These are phyloP conservation scores for Cercospora sp. DNA, from an alignment of 2,329 filamentous ascomycete species.

Conservation along the genomic window DNA sequence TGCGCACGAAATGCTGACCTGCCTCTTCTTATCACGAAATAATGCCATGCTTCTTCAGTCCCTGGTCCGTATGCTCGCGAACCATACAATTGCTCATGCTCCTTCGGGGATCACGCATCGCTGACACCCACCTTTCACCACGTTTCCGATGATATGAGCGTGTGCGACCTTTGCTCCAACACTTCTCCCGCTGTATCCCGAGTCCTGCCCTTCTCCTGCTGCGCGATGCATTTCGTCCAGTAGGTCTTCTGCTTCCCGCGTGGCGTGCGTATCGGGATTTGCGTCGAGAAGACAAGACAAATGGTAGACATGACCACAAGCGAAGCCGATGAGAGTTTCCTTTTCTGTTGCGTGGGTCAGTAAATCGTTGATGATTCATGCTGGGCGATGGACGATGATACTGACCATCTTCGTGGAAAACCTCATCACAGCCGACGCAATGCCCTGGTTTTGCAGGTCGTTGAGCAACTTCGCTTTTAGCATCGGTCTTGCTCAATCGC, in stretches of 20 bases:
- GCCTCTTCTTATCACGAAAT: not conserved
- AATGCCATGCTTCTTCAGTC: not conserved
- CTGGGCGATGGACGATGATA: constrained; percentile 1
- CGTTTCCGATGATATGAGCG: constrained; percentile 73
- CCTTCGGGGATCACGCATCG: constrained; percentile 24
- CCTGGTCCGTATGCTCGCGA: not conserved
- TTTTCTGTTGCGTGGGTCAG: constrained; percentile 48
- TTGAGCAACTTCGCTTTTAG: constrained; percentile 17
- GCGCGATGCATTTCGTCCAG: constrained; percentile 48
- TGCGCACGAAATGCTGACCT: not conserved
- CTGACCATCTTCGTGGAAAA: constrained; percentile 43
- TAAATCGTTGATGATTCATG: not conserved
- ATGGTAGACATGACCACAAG: constrained; percentile 81
- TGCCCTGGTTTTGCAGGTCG: constrained; percentile 38
- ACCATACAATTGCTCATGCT: constrained; percentile 4
- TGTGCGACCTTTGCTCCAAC: constrained; percentile 87
- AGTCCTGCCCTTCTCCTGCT: constrained; percentile 48
- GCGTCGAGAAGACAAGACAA: constrained; percentile 65
- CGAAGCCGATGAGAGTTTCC: constrained; percentile 76
- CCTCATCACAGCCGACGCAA: constrained; percentile 43
- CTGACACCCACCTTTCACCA: constrained; percentile 36
- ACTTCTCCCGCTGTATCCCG: constrained; percentile 53
- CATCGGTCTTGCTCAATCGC: constrained; percentile 26
- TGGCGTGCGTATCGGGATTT: constrained; percentile 39
- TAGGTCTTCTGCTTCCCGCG: constrained; percentile 30